phyloP scores from a whole-genome alignment of 2,329 filamentous ascomycete genomes.

The Ophiostoma sp. region DNA sequence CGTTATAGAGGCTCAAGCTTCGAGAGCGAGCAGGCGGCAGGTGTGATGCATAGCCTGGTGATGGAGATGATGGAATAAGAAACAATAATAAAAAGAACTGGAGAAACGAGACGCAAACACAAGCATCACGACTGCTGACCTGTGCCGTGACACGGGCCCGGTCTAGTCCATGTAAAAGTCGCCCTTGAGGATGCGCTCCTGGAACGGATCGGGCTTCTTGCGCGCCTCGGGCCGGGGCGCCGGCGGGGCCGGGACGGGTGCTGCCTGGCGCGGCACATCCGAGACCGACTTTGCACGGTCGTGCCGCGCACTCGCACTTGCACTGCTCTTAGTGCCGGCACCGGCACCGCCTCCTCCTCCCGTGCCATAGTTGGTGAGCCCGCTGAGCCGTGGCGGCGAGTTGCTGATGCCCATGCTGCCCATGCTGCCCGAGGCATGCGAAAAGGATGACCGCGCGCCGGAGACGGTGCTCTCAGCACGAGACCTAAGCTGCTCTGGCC shows the following conservation, averaged over 20 bases:
- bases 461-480: constrained; percentile 76
- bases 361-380: background rate
- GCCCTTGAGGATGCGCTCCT: constrained; percentile 94
- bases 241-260: constrained; percentile 49
- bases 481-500: constrained; percentile 90
- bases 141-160: background rate
- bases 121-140: background rate
- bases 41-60: background rate
- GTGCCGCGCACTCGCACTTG: constrained; percentile 38
- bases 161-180: constrained; percentile 92
- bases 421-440: constrained; percentile 49
- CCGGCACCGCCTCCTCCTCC: constrained; percentile 18
- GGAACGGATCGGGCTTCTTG: constrained; percentile 82
- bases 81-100: background rate
- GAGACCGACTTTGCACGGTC: constrained; percentile 66
- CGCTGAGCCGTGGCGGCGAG: constrained; percentile 41
- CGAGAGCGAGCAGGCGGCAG: constrained; percentile 6
- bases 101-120: background rate
- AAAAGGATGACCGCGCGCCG: constrained; percentile 54
- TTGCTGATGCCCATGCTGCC: constrained; percentile 36
- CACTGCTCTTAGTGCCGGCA: constrained; percentile 14
- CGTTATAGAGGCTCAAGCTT: constrained; percentile 11
- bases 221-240: constrained; percentile 45
- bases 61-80: background rate
- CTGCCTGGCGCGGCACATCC: constrained; percentile 40